Conservation (phyloP, 192 early-diverging fungal genomes). For the Geosiphon pyriformis region DNA sequence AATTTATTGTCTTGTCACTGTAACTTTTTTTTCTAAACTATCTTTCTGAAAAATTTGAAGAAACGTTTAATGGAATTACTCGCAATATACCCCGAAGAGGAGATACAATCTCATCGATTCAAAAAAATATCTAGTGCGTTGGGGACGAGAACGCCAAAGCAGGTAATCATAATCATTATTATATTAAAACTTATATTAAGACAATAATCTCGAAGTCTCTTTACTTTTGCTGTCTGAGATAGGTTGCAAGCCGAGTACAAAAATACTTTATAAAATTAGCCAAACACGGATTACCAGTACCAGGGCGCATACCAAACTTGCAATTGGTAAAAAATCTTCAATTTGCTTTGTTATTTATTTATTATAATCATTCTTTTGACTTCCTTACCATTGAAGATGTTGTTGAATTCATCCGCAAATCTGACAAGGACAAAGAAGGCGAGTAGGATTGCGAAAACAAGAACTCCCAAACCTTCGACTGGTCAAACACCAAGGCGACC, state of each 20-base stretch:
- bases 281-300: conserved; percentile 68
- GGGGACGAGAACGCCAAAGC: conserved; percentile 65
- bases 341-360: too few relatives aligned
- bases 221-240: background rate
- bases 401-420: too few relatives aligned
- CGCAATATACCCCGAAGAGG: conserved; percentile 62
- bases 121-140: conserved; percentile 67
- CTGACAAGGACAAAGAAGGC: conserved; percentile 28
- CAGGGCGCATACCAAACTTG: conserved; percentile 64
- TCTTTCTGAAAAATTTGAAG: too few relatives aligned
- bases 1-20: too few relatives aligned
- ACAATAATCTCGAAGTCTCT: background rate
- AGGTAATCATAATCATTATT: conserved; percentile 35
- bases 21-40: too few relatives aligned
- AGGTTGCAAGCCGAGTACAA: conserved; percentile 63
- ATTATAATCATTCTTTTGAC: too few relatives aligned
- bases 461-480: conserved; percentile 25
- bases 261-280: conserved; percentile 78
- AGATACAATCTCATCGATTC: conserved; percentile 63
- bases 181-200: background rate
- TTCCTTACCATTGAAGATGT: too few relatives aligned
- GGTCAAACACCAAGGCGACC: conserved; percentile 22
- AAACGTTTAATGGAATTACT: conserved; percentile 54
- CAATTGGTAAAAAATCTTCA: conserved; percentile 25
- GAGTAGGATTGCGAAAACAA: conserved; percentile 16